Base-by-base conservation (phyloP, 345 rosid species). In the Hypericum androsaemum region DNA sequence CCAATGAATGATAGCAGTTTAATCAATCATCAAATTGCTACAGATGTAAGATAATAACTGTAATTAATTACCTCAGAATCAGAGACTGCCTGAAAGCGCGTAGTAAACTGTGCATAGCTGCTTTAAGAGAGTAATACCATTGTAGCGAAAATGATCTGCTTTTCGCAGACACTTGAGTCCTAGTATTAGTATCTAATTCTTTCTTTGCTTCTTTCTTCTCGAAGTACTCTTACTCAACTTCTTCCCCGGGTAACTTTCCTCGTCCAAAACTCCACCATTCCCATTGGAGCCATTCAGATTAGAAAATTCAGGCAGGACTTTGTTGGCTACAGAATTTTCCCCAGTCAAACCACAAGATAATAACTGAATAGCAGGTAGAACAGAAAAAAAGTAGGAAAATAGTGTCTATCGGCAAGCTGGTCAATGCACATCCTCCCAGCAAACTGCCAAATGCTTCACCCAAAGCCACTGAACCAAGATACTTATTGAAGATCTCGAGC, bases 401-500 rank as follows among this genome's bases (percentile, higher is more conserved):
- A n/a, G n/a, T n/a, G n/a, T n/a, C n/a, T n/a, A n/a, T n/a, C n/a
- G n/a, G n/a, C n/a, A n/a, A n/a, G n/a, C 79, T 88, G 61, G 56
- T 61, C 53, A 85, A 69, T 6, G 97, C 94, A 69, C 77, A 80
- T 66, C 98, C 97, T 62, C 95, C 95, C 35, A 88, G 69, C 57
- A 92, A 47, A 74, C 95, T 88, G 65, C 98, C 94, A 38, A 81
- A 88, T 53, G 85, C 71, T 65, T 94, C 98, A 5, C 98, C 97
- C 56, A 83, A 61, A 40, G 98, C 97, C 90, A 92, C 85, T 37
- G 97, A 71, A 67, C 97, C 97, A 88, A 43, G 97, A 88, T 12
- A 85, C 44, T 7, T 95, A 83, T 77, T 92, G 97, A 45, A 92
- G 88, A 69, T 92, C 98, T 67, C 95, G 96, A 62, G 98, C 83